Evolutionary conservation across 2,329 filamentous ascomycete genomes (phyloP).

Genomic region (Volutella citrinella): DNA sequence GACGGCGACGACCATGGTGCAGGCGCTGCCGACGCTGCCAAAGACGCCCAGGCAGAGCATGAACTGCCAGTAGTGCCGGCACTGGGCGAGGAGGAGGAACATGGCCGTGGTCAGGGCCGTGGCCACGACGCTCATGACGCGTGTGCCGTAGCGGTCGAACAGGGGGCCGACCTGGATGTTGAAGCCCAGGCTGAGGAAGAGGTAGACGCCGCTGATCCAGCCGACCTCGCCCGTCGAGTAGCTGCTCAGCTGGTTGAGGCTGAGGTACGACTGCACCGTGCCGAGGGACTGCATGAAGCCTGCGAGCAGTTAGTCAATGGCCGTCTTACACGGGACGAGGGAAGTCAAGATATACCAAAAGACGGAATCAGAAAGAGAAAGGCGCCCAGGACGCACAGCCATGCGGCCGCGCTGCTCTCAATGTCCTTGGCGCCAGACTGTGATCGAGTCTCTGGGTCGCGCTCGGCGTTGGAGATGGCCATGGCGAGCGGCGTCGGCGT

Average conservation of each 20-base stretch:
- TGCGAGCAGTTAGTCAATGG: conserved; percentile 9
- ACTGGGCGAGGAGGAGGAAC: conserved; percentile 45
- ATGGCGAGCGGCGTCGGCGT: conserved; percentile 1
- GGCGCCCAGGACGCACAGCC: conserved; percentile 22
- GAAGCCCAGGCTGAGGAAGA: conserved; percentile 41
- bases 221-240: conserved; percentile 44
- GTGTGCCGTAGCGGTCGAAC: conserved; percentile 46
- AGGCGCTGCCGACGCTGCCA: conserved; percentile 38
- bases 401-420: conserved; percentile 17
- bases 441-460: conserved; percentile 13
- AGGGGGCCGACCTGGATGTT: conserved; percentile 47
- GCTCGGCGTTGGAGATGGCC: conserved; percentile 13
- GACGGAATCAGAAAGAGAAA: conserved; percentile 20
- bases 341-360: conserved; percentile 16
- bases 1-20: conserved; percentile 33
- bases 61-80: conserved; percentile 46
- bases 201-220: conserved; percentile 47
- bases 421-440: conserved; percentile 11
- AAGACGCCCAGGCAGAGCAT: conserved; percentile 41
- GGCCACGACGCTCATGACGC: conserved; percentile 36
- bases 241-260: conserved; percentile 38
- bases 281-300: conserved; percentile 48
- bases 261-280: conserved; percentile 46
- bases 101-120: conserved; percentile 34
- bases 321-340: no score